These are phyloP conservation scores for Penicillium sp. DNA, from an alignment of 2,329 filamentous ascomycete species.

Conservation along the genomic window DNA sequence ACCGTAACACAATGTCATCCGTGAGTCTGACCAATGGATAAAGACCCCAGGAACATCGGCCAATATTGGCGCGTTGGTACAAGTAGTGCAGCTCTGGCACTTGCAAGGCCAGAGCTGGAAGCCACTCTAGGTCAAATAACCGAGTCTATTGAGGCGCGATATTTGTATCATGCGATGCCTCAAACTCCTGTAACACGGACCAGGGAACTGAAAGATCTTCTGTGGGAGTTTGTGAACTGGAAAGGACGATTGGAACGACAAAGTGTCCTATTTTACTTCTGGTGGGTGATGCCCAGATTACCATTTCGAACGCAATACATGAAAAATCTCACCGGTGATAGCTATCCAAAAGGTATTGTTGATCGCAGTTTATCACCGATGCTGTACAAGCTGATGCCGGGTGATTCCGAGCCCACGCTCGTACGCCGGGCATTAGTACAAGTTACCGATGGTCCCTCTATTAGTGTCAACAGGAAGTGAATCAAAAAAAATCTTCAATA, in stretches of 20 bases:
- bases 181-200: not conserved
- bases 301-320: slow-evolving; percentile 7
- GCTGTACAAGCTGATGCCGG: slow-evolving; percentile 3
- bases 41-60: slow-evolving; percentile 13
- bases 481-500: not conserved
- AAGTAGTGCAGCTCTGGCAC: slow-evolving; percentile 8
- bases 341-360: not conserved
- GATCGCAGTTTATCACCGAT: slow-evolving; percentile 14
- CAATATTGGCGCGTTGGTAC: slow-evolving; percentile 23
- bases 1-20: not conserved
- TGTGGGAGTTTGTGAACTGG: slow-evolving; percentile 15
- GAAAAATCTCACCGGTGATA: not conserved
- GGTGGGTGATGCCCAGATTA: slow-evolving; percentile 1
- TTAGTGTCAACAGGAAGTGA: not conserved
- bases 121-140: not conserved
- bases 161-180: not conserved
- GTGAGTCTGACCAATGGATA: not conserved
- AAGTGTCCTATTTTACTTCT: slow-evolving; percentile 14
- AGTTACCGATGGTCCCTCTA: not conserved
- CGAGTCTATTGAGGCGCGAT: not conserved
- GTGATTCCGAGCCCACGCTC: not conserved
- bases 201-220: slow-evolving; percentile 4
- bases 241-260: slow-evolving; percentile 23
- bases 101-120: not conserved
- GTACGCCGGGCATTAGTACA: slow-evolving; percentile 14